Base-by-base conservation (phyloP, 495 filamentous ascomycete species). In the Trichocladium uniseriatum region DNA sequence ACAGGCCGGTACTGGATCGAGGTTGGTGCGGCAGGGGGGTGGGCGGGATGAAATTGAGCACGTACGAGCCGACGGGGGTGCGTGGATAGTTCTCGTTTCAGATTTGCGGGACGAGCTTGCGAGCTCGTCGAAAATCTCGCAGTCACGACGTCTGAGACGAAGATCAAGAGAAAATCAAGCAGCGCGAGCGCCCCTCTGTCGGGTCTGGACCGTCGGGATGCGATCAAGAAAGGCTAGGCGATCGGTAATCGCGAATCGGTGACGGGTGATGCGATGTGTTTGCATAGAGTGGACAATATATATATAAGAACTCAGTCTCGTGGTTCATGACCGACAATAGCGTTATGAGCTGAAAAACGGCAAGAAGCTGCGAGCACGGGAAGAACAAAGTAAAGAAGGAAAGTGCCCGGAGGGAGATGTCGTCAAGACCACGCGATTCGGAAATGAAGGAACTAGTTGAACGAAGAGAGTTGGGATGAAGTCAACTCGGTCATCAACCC, bases 131-230 rank as follows among this genome's bases (percentile, higher is more conserved):
- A 40, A 18, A 28, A 31, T 24, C 22, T 46, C 47, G 21, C 43
- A 43, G 49, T 44, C 49, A 42, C 43, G 52, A 51, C 54, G 61
- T 64, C 64, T 61, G 53, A 61, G 59, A 56, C 27, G 65, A 49
- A 51, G 67, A 71, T 65, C 68, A 65, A 60, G 63, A 66, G 63
- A 59, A 60, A 61, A 69, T 69, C 65, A 69, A 48, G 62, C 58
- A 61, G 48, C 8, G 24, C 8, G 24, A 8, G 24, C 8, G 31
- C 31, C 5, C 36, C 47, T 58, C 56, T 52, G 57, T 52, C 22
- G 43, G 47, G 46, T 56, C 49, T 55, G 10, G 9, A 32, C 3
- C 5, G 31, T 14, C 11, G 31, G 31, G 3, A 27, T 27, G 24
- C 24, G 24, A n/a, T n/a, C n/a, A 11, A 32, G 11, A 32, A 32